Conservation (phyloP, 768 basidiomycete species). For the Suillus subluteus region DNA sequence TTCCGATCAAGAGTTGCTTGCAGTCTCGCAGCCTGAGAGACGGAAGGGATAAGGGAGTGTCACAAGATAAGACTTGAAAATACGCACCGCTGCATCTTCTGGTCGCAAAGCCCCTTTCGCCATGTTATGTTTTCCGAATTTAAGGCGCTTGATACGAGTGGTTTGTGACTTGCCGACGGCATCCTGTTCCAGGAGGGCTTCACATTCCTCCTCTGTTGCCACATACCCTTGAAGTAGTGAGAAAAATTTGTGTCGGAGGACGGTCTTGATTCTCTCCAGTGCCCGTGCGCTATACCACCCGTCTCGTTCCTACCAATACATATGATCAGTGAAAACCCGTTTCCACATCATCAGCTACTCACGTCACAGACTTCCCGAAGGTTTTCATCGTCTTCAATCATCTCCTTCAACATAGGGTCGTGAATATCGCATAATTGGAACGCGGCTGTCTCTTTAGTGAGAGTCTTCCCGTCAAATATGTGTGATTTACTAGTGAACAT, state of each 20-base stretch:
- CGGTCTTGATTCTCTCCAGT: slow-evolving; percentile 81
- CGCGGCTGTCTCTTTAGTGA: slow-evolving; percentile 85
- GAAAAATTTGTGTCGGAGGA: slow-evolving; percentile 87
- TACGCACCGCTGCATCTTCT: slow-evolving; percentile 79
- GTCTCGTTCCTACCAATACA: slow-evolving; percentile 63
- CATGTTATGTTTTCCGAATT: slow-evolving; percentile 83
- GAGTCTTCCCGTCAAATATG: slow-evolving; percentile 83
- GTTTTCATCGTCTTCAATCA: slow-evolving; percentile 77
- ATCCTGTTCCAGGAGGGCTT: slow-evolving; percentile 54
- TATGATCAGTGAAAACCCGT: slow-evolving; percentile 5
- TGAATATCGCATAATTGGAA: slow-evolving; percentile 94
- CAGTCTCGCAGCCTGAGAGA: slow-evolving; percentile 65
- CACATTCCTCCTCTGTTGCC: slow-evolving; percentile 75
- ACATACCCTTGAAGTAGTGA: slow-evolving; percentile 72
- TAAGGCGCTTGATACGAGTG: slow-evolving; percentile 53
- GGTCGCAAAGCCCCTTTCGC: slow-evolving; percentile 82
- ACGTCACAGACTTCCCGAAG: slow-evolving; percentile 78
- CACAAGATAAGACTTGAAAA: neutral
- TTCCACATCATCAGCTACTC: slow-evolving; percentile 32
- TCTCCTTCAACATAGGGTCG: slow-evolving; percentile 80
- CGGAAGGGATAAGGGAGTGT: neutral
- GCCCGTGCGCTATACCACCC: slow-evolving; percentile 86
- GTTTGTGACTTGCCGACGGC: slow-evolving; percentile 36
- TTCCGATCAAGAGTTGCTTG: slow-evolving; percentile 62
- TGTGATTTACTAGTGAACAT: slow-evolving; percentile 61